Base-by-base conservation (phyloP, 768 basidiomycete species). In the Hysterangium stoloniferum region DNA sequence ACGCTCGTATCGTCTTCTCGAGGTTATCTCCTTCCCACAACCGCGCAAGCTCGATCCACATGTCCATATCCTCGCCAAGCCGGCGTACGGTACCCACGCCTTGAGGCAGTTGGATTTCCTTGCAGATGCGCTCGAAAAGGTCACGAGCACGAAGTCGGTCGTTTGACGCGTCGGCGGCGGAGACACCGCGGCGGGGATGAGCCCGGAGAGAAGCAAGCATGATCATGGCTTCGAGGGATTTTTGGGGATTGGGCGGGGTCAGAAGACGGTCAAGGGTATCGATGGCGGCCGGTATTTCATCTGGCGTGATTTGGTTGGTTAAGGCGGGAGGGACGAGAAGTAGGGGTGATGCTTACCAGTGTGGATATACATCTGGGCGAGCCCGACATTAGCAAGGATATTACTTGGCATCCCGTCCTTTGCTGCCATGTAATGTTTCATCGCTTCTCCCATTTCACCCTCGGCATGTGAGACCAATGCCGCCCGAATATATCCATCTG, bases 151-250 rank as follows among this genome's bases (percentile, higher is more conserved):
- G 77, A 4, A 70, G 59, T 52, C 79, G 81, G 59, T 94, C 91
- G 48, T 82, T 76, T 1, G 75, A 69, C 33, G 83, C 66, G 50
- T 97, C 93, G 1, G 80, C 73, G 48, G 75, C 75, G 4, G 84
- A 84, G 27, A 89, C 78, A 44, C 86, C 89, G 2, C 86, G 86
- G 49, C 92, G 79, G 3, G 85, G 81, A 62, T 80, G 76, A 0
- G 86, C 82, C 15, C 90, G 81, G 6, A 99, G 76, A 1, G 90
- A 87, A 3, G 93, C 95, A 34, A 96, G 82, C 67, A 94, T 84
- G 13, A 86, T 84, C 7, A 80, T 83, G 3, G 92, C 92, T 69
- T 97, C 94, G 4, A 86, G 64, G 1, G 84, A 86, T 25, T 78
- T 72, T 48, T 78, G 81, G 9, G 75, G 66, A 52, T 79, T 80